Evolutionary conservation across 2,329 filamentous ascomycete genomes (phyloP), one percentile per base, ranked within the genome.

Genomic region (Fusarium circinatum): DNA sequence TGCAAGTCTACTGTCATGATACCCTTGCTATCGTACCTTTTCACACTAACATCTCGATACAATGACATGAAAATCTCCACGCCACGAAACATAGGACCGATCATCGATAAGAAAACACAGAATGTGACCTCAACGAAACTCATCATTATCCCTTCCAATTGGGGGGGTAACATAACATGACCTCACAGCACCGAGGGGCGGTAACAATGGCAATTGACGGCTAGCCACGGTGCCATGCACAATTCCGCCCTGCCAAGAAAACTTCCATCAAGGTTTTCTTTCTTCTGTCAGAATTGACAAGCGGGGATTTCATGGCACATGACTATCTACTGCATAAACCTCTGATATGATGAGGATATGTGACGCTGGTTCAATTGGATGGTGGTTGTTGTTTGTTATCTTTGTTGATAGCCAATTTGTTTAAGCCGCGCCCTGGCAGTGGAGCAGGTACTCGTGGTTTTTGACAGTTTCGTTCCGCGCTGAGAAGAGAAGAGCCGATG

Each of bases 121-220:
- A 71, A 75, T 74, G 68, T 65, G 70, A 73, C 71, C 64, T 67
- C 42, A 52, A 55, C 42, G 6, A 17, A 42, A 32, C 36, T 54
- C 22, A 34, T 51, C 41, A 22, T 47, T 26, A 45, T 22, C 42
- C 17, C 34, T 38, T 61, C 22, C 36, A 49, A 45, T 47, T 51
- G 51, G 57, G 38, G 28, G 42, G 30, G 20, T 14, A 24, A 12
- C 42, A 44, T 44, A 24, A 39, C 20, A 60, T 70, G 70, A 72
- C 59, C 63, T 74, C 69, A 71, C 51, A 65, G 36, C 44, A 15
- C 30, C 30, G n/a, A 36, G 48, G 30, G 48, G 56, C 56, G 28
- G 66, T 47, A 39, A 48, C 47, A 64, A 71, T 62, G 76, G 76
- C 69, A 78, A 77, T 74, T 74, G 73, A 64, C 76, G 76, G 76